These are phyloP conservation scores for Saccharomyces hybrid DNA, from an alignment of 1,139 yeast genomes.

Conservation along the genomic window DNA sequence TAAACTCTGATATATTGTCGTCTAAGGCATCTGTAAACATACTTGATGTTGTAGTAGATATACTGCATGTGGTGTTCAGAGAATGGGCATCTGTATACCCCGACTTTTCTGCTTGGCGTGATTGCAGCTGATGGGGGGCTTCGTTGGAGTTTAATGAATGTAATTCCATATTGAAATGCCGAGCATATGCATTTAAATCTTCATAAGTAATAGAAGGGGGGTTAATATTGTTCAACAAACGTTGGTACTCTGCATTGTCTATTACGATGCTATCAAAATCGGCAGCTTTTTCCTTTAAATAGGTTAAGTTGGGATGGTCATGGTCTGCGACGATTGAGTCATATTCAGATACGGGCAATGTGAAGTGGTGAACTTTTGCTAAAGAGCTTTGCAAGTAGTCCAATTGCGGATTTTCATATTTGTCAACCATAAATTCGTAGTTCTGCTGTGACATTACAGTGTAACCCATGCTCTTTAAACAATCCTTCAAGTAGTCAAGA, in stretches of 20 bases:
- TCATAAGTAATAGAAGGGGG: background rate
- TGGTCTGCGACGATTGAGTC: conserved; percentile 3
- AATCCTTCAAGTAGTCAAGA: conserved; percentile 19
- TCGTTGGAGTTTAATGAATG: background rate
- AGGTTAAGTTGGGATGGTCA: conserved; percentile 4
- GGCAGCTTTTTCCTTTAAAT: conserved; percentile 29
- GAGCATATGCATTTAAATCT: background rate
- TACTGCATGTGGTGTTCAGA: background rate
- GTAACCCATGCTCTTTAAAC: conserved; percentile 23
- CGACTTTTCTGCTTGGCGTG: background rate
- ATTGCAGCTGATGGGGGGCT: background rate
- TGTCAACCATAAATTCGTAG: conserved; percentile 13
- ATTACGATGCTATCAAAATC: conserved; percentile 23
- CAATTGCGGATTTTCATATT: conserved; percentile 1
- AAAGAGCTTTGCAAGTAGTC: conserved; percentile 17
- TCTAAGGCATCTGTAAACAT: conserved; percentile 28
- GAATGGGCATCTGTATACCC: background rate
- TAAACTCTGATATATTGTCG: background rate
- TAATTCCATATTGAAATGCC: background rate
- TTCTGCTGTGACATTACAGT: conserved; percentile 25
- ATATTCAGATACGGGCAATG: conserved; percentile 21
- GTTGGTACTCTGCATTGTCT: conserved; percentile 10
- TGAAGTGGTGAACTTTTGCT: conserved; percentile 25
- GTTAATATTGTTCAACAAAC: background rate
- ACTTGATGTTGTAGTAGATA: conserved; percentile 4